phyloP scores from a whole-genome alignment of 768 basidiomycete genomes.

The Rhodocollybia butyracea region DNA sequence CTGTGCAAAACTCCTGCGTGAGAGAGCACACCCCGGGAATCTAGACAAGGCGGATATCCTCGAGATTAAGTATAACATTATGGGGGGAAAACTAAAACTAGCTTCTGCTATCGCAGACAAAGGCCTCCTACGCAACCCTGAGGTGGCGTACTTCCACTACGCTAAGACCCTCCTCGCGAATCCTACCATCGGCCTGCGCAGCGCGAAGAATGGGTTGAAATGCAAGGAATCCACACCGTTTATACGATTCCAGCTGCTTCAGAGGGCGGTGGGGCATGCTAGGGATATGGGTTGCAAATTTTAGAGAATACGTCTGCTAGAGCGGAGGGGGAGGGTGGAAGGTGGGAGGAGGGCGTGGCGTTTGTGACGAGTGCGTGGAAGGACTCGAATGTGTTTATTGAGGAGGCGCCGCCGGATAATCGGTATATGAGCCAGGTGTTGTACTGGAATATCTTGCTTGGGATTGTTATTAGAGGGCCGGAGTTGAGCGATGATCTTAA shows the following conservation, averaged over 20 bases:
- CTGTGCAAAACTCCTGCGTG: slow-evolving; percentile 55
- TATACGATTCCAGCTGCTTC: slow-evolving; percentile 51
- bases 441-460: slow-evolving; percentile 57
- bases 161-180: slow-evolving; percentile 52
- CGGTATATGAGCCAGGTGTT: slow-evolving; percentile 56
- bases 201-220: slow-evolving; percentile 65
- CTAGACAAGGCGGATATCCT: slow-evolving; percentile 58
- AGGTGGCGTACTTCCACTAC: slow-evolving; percentile 64
- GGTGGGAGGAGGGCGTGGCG: slow-evolving; percentile 59
- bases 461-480: slow-evolving; percentile 36
- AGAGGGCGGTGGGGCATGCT: slow-evolving; percentile 59
- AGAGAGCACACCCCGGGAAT: slow-evolving; percentile 33
- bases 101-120: slow-evolving; percentile 45
- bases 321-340: slow-evolving; percentile 22
- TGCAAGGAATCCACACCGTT: slow-evolving; percentile 53
- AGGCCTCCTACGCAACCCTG: slow-evolving; percentile 51
- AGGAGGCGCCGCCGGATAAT: slow-evolving; percentile 58
- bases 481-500: slow-evolving; percentile 17
- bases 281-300: slow-evolving; percentile 43
- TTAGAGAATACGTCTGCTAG: background rate
- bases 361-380: slow-evolving; percentile 59
- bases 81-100: slow-evolving; percentile 44
- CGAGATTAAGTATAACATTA: slow-evolving; percentile 58
- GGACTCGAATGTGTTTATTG: slow-evolving; percentile 54
- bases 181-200: slow-evolving; percentile 49